Conservation (phyloP, 2,329 filamentous ascomycete species). For the Alternaria incomplexa region DNA sequence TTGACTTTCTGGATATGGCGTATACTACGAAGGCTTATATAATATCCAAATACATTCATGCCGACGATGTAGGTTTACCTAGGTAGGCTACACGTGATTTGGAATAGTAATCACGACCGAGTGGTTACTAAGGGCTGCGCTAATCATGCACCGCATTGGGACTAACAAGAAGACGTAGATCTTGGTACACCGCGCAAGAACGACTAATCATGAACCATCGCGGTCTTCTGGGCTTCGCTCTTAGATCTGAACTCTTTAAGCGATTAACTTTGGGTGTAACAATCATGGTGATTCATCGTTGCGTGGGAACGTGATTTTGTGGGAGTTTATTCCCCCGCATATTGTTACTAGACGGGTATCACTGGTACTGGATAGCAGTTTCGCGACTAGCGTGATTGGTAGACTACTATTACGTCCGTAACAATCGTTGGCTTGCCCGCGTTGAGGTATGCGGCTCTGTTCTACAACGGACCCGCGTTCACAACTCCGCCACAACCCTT, state of each 20-base stretch:
- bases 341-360: background rate
- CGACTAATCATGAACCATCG: background rate
- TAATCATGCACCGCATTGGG: background rate
- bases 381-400: background rate
- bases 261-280: background rate
- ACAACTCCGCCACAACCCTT: slow-evolving; percentile 26
- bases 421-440: background rate
- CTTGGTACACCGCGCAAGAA: background rate
- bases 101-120: background rate
- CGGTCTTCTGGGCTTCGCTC: background rate
- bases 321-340: background rate
- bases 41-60: background rate
- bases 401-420: background rate
- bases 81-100: background rate
- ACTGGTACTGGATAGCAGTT: background rate
- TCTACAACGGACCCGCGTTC: background rate
- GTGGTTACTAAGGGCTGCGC: background rate
- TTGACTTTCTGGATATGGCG: background rate
- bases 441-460: background rate
- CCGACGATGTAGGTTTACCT: background rate
- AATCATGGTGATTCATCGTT: background rate
- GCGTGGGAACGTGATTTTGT: background rate
- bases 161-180: background rate
- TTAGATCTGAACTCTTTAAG: background rate
- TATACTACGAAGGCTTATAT: background rate